Percentiles rank a stretch among this genome's conserved stretches.
Evolutionary conservation across 441 rosid species (phyloP).

Genomic region (Pelargonium citronellum): DNA sequence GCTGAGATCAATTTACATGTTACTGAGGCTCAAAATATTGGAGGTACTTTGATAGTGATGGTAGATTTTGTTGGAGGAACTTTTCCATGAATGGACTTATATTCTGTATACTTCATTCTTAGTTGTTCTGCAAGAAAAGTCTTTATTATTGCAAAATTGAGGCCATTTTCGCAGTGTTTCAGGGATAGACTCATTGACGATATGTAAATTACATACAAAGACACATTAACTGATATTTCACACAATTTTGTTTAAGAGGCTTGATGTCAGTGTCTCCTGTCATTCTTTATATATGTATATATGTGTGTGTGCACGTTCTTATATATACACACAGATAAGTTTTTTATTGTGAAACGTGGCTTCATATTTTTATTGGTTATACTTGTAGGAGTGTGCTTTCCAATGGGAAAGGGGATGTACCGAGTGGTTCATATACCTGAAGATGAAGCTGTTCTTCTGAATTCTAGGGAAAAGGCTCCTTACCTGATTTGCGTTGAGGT

Average conservation of each 20-base stretch:
- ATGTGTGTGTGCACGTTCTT: background rate
- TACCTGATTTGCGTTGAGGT: slow-evolving; percentile 85
- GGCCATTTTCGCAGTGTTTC: slow-evolving; percentile 1
- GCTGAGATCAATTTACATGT: slow-evolving; percentile 76
- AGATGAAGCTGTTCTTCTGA: slow-evolving; percentile 94
- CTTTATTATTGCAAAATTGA: background rate
- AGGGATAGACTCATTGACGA: background rate
- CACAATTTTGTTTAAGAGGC: background rate
- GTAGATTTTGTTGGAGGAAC: slow-evolving; percentile 17
- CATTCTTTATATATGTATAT: background rate
- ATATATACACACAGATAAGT: background rate
- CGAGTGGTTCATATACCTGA: slow-evolving; percentile 96
- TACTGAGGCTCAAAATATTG: slow-evolving; percentile 69
- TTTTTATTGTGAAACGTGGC: slow-evolving; percentile 11
- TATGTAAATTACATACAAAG: too few relatives aligned
- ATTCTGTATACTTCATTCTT: background rate
- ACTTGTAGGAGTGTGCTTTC: slow-evolving; percentile 85
- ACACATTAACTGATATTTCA: background rate
- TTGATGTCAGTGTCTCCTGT: background rate
- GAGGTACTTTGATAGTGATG: slow-evolving; percentile 50
- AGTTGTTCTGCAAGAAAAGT: background rate
- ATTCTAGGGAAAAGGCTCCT: slow-evolving; percentile 99
- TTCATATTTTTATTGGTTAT: slow-evolving; percentile 21
- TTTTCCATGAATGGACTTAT: background rate
- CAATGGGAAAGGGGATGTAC: slow-evolving; percentile 92